Evolutionary conservation across 306 rosid genomes (phyloP), one percentile per base, ranked within the genome.

Genomic region (Casuarina equisetifolia): DNA sequence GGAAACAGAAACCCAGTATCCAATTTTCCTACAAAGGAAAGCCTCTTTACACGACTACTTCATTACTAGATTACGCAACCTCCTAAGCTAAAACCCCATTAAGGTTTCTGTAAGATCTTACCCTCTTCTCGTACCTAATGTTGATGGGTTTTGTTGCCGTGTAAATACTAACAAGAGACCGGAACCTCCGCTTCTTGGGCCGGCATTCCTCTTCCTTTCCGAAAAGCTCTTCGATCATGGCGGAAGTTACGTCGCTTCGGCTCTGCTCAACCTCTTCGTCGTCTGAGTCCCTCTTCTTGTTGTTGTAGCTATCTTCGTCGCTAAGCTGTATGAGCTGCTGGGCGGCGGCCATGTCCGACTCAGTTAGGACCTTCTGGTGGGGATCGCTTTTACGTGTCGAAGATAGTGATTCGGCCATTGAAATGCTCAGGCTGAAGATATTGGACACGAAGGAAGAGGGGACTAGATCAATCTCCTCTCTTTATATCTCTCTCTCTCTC

Each of bases 301-400:
- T 57, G 5, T 74, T 69, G 72, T 3, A 45, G 82, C 46, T 77
- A 0, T 89, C 91, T 53, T 84, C 90, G 20, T 83, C 86, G 83
- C 90, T 85, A 13, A 86, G 89, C 70, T 88, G 91, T 80, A 91
- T 80, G 50, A 89, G 88, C 53, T 80, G 75, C 53, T 78, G 74
- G 9, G 80, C 92, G 3, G 85, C 91, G 25, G 67, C 84, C 80
- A 82, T 61, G 0, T 88, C 91, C 11, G 70, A 70, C 73, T 82
- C 84, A 0, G 82, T 80, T 4, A 84, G 52, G 32, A 16, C 46
- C 66, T 78, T 76, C n/a, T 54, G 79, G 63, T 25, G 57, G 57
- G 62, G 40, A 62, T 63, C 19, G 44, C 20, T 42, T 15, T 61
- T 62, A 73, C 59, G 9, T 19, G 11, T 11, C n/a, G 66, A 40